Evolutionary conservation across 2,329 filamentous ascomycete genomes (phyloP).

Genomic region (Teratosphaeria viscida): DNA sequence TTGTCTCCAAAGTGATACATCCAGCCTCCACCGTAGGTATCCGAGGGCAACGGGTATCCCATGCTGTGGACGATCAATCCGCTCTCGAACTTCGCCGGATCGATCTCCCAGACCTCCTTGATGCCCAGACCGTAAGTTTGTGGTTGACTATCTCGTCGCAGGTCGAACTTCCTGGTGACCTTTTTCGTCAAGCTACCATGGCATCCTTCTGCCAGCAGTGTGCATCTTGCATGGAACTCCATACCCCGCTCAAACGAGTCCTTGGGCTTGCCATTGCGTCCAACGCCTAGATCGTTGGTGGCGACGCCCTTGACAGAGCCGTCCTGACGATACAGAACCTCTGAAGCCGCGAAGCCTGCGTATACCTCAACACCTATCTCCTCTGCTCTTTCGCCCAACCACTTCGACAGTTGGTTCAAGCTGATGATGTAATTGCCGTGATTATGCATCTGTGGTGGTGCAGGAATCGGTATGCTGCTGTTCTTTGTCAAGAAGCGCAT

Average conservation of each 20-base stretch:
- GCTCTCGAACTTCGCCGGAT: slow-evolving; percentile 82
- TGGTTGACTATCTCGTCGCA: slow-evolving; percentile 77
- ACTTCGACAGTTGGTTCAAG: slow-evolving; percentile 88
- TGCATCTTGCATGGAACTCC: slow-evolving; percentile 92
- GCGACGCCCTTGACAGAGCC: slow-evolving; percentile 88
- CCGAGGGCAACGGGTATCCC: slow-evolving; percentile 78
- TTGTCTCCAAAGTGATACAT: slow-evolving; percentile 99
- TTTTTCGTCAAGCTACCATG: slow-evolving; percentile 94
- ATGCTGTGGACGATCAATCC: slow-evolving; percentile 81
- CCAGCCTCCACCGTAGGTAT: slow-evolving; percentile 96
- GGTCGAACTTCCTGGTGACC: slow-evolving; percentile 85
- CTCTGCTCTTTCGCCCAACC: slow-evolving; percentile 93
- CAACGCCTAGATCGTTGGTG: slow-evolving; percentile 87
- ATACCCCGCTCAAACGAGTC: slow-evolving; percentile 90
- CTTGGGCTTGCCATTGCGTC: slow-evolving; percentile 71
- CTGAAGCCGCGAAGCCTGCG: slow-evolving; percentile 86
- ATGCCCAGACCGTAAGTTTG: slow-evolving; percentile 92
- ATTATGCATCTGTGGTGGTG: slow-evolving; percentile 96
- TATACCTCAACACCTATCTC: slow-evolving; percentile 94
- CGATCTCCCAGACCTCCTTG: slow-evolving; percentile 96
- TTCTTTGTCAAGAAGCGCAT: slow-evolving; percentile 92
- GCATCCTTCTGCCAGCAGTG: slow-evolving; percentile 87
- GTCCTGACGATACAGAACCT: slow-evolving; percentile 77
- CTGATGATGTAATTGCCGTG: slow-evolving; percentile 96
- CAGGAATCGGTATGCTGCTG: slow-evolving; percentile 66